Evolutionary conservation across 2,329 filamentous ascomycete genomes (phyloP), one percentile per base, ranked within the genome.

Genomic region (Exserohilum rostratum): DNA sequence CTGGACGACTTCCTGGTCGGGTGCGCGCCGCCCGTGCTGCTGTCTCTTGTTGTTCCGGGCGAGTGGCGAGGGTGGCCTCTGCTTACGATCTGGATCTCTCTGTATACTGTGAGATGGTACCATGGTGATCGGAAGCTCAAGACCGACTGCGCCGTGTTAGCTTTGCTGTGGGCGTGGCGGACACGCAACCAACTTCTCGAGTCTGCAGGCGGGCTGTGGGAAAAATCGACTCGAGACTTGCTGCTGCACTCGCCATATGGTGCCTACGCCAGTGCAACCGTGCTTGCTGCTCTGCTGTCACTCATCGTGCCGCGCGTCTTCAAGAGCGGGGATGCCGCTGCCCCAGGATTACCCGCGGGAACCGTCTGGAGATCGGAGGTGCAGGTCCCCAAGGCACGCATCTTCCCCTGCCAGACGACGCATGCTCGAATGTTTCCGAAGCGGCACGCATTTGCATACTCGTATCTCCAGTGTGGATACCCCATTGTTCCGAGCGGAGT

Each of bases 391-490:
- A 68, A 60, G 34, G 53, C 72, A 6, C 61, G 85, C 51, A 74
- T 92, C 11, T 84, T 91, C 37, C 87, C 88, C 6, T 86, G 85
- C 64, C 79, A 77, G 39, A 90, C 86, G 12, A 86, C 82, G 2
- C 89, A 92, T 69, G 78, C 82, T 3, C 80, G 89, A 15, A 69
- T 88, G n/a, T 86, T 88, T 53, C 89, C 89, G 0, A 81, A 85
- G 66, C 84, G 82, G 54, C 87, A 91, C 68, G 81, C 81, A 0
- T 92, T 93, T 66, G 78, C 78, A 0, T 90, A 91, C 68, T 86
- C 87, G 0, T 91, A 91, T 69, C 81, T 92, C 1, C 79, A 87
- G 40, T 85, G 87, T 22, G 88, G 89, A 0, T 79, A 90, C 35
- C 89, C 88, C 0, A 80, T 91, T 20, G 82, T 82, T n/a, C 86